Evolutionary conservation across 371 early-diverging fungal genomes (phyloP).

Genomic region (Gilbertella persicaria): DNA sequence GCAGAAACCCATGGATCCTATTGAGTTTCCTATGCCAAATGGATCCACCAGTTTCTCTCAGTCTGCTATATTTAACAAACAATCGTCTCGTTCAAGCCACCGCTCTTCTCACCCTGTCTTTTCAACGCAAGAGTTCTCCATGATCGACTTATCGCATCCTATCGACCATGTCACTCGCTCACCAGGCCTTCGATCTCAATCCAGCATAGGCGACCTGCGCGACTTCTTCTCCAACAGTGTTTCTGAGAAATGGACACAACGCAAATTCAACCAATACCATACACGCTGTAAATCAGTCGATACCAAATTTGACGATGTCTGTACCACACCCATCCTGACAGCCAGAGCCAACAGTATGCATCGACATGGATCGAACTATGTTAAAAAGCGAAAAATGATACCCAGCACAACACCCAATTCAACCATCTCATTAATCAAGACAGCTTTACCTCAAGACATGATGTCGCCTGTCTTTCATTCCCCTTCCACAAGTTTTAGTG

Average conservation of each 20-base stretch:
- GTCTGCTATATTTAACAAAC: constrained; percentile 22
- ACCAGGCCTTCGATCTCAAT: constrained; percentile 17
- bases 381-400: constrained; percentile 1
- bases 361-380: constrained; percentile 3
- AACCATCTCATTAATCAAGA: not conserved
- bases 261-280: constrained; percentile 19
- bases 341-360: constrained; percentile 17
- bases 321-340: constrained; percentile 24
- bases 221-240: constrained; percentile 18
- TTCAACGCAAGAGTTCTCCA: constrained; percentile 1
- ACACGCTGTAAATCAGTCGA: constrained; percentile 19
- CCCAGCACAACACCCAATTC: not conserved
- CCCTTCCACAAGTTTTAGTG: constrained; percentile 3
- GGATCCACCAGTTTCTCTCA: constrained; percentile 21
- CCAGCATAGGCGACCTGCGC: constrained; percentile 20
- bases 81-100: not conserved
- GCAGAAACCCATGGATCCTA: constrained; percentile 3
- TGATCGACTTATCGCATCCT: not conserved
- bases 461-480: constrained; percentile 6
- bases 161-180: constrained; percentile 2
- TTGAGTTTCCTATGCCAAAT: constrained; percentile 17
- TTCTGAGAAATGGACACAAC: constrained; percentile 18
- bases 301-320: constrained; percentile 23
- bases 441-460: not conserved
- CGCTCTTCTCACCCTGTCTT: constrained; percentile 19